These are phyloP conservation scores for Hymenoscyphus infarciens DNA, from an alignment of 2,329 filamentous ascomycete genomes.

Conservation along the genomic window DNA sequence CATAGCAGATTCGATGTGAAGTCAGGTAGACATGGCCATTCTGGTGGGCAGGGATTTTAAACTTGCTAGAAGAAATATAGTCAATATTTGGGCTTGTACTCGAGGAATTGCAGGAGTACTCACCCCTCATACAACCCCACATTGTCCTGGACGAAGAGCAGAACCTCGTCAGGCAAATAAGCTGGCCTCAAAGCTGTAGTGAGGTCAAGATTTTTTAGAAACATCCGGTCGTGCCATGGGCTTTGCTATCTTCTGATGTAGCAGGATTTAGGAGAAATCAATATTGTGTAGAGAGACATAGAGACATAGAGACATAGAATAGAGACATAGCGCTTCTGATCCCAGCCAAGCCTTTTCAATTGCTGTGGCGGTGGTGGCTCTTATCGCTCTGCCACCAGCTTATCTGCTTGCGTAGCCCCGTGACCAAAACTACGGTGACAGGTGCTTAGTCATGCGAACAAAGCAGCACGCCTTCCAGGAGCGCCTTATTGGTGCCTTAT, in stretches of 20 bases:
- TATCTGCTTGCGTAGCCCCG: not conserved
- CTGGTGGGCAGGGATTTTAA: constrained; percentile 89
- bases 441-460: not conserved
- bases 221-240: constrained; percentile 72
- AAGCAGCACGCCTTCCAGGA: not conserved
- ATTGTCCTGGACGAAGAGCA: constrained; percentile 95
- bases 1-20: constrained; percentile 91
- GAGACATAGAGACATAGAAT: too few relatives aligned
- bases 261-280: not conserved
- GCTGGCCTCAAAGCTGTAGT: constrained; percentile 93
- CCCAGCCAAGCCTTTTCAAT: not conserved
- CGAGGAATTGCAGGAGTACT: constrained; percentile 35
- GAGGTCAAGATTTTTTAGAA: constrained; percentile 91
- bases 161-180: constrained; percentile 86
- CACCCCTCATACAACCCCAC: constrained; percentile 97
- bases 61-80: constrained; percentile 60
- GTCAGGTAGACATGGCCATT: constrained; percentile 96
- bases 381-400: not conserved
- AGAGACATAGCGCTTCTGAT: not conserved
- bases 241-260: not conserved
- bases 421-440: not conserved
- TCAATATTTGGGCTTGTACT: not conserved
- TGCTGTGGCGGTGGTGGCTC: not conserved
- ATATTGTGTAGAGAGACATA: too few relatives aligned
- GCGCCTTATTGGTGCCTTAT: too few relatives aligned